Evolutionary conservation across 192 early-diverging fungal species (phyloP).

Genomic region (Backusella tarrabulga): DNA sequence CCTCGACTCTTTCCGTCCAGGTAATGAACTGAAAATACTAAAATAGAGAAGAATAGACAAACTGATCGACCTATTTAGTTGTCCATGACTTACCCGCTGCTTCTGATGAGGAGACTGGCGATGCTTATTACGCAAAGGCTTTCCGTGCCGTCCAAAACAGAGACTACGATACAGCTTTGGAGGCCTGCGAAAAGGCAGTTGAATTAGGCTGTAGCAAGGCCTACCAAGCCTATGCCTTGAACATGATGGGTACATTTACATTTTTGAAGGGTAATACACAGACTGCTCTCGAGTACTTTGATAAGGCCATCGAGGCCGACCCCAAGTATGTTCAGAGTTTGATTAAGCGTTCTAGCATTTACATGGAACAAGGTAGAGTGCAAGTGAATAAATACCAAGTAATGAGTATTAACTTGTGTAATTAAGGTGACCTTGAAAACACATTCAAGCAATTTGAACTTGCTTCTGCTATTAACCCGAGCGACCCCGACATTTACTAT

Average conservation of each 20-base stretch:
- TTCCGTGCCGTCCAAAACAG: conserved; percentile 45
- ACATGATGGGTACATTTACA: conserved; percentile 82
- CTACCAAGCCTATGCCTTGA: conserved; percentile 68
- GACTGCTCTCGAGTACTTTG: conserved; percentile 68
- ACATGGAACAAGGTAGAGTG: conserved; percentile 70
- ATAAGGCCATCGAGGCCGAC: conserved; percentile 76
- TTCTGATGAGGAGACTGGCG: conserved; percentile 37
- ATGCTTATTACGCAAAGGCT: conserved; percentile 54
- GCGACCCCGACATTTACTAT: conserved; percentile 89
- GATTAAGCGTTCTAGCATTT: conserved; percentile 88
- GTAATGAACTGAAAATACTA: conserved; percentile 6
- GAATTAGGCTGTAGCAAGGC: conserved; percentile 44
- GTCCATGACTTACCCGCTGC: conserved; percentile 11
- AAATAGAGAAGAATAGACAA: background rate
- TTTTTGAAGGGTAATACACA: conserved; percentile 86
- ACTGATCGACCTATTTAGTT: background rate
- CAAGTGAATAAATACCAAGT: background rate
- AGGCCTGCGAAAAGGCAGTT: conserved; percentile 62
- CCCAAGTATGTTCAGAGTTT: conserved; percentile 78
- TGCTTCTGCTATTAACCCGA: conserved; percentile 64
- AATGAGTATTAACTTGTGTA: background rate
- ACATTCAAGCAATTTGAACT: conserved; percentile 68
- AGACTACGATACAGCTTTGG: conserved; percentile 60
- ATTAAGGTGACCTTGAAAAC: conserved; percentile 26
- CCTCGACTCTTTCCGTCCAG: conserved; percentile 85